Percentiles rank a stretch among this genome's conserved stretches.
These are phyloP conservation scores for Coniochaeta hoffmannii DNA, from an alignment of 2,329 filamentous ascomycete species.

Conservation along the genomic window DNA sequence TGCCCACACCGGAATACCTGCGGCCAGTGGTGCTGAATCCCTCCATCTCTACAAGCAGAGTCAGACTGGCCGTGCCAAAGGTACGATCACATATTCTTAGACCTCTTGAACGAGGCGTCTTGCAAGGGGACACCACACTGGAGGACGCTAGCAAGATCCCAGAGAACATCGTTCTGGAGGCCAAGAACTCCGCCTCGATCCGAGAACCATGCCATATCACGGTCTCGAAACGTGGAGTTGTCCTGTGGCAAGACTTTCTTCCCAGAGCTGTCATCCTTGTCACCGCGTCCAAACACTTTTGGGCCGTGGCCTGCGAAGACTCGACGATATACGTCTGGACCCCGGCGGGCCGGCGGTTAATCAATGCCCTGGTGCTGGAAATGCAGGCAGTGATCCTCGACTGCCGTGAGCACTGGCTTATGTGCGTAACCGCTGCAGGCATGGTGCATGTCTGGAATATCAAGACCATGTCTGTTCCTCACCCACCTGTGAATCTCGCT, in stretches of 20 bases:
- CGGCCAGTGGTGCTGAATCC: conserved; percentile 83
- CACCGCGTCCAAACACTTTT: conserved; percentile 84
- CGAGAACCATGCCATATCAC: conserved; percentile 80
- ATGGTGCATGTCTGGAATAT: conserved; percentile 93
- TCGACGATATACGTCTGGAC: conserved; percentile 88
- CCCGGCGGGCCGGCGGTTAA: conserved; percentile 75
- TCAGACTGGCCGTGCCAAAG: conserved; percentile 81
- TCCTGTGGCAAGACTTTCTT: conserved; percentile 90
- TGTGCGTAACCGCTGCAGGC: conserved; percentile 83
- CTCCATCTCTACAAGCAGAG: conserved; percentile 70
- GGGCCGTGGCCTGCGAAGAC: conserved; percentile 90
- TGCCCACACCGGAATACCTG: conserved; percentile 72
- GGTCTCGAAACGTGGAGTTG: conserved; percentile 70
- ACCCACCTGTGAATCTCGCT: conserved; percentile 82
- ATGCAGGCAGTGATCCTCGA: conserved; percentile 92
- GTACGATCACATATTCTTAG: conserved; percentile 76
- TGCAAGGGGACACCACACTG: conserved; percentile 42
- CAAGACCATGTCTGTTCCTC: conserved; percentile 71
- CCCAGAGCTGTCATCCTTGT: conserved; percentile 82
- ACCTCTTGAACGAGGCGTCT: conserved; percentile 62
- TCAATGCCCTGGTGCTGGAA: conserved; percentile 82
- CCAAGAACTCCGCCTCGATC: conserved; percentile 69
- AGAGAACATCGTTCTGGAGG: conserved; percentile 77
- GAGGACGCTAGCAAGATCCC: conserved; percentile 57
- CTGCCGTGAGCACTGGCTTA: conserved; percentile 78